Conservation (phyloP, 2,329 filamentous ascomycete species). For the Dactylonectria macrodidyma region DNA sequence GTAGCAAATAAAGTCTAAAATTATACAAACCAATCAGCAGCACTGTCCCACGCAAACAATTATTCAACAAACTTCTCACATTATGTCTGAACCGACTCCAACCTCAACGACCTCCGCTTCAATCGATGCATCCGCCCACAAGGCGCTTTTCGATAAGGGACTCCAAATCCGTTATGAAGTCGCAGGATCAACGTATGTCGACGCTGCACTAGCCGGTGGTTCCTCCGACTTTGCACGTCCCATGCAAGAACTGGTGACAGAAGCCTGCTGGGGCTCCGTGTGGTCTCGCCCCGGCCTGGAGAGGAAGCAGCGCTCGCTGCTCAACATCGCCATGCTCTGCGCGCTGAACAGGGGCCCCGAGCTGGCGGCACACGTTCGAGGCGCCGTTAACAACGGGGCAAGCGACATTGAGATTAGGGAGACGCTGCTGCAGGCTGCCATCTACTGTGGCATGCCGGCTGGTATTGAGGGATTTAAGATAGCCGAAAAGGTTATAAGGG, state of each 20-base stretch:
- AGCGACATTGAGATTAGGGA: constrained; percentile 70
- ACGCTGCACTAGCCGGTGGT: constrained; percentile 65
- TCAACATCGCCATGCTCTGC: constrained; percentile 74
- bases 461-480: neutral
- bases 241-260: constrained; percentile 73
- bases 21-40: too few species aligned
- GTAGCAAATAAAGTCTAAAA: too few species aligned
- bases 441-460: constrained; percentile 53
- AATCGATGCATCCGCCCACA: neutral
- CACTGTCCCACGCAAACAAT: too few species aligned
- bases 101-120: too few species aligned
- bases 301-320: constrained; percentile 66
- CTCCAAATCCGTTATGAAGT: constrained; percentile 26
- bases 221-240: constrained; percentile 68
- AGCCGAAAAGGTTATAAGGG: constrained; percentile 42
- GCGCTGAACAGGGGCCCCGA: constrained; percentile 72
- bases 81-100: too few species aligned
- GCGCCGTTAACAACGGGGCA: constrained; percentile 73
- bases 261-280: constrained; percentile 72
- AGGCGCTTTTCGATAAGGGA: constrained; percentile 17
- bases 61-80: too few species aligned
- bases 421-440: constrained; percentile 61
- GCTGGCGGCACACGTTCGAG: constrained; percentile 72
- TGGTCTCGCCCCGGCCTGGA: constrained; percentile 75
- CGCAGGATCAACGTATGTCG: constrained; percentile 54